Percentiles rank a stretch among this genome's conserved stretches.
Conservation (phyloP, 2,329 filamentous ascomycete genomes). For the Fusarium annulatum region DNA sequence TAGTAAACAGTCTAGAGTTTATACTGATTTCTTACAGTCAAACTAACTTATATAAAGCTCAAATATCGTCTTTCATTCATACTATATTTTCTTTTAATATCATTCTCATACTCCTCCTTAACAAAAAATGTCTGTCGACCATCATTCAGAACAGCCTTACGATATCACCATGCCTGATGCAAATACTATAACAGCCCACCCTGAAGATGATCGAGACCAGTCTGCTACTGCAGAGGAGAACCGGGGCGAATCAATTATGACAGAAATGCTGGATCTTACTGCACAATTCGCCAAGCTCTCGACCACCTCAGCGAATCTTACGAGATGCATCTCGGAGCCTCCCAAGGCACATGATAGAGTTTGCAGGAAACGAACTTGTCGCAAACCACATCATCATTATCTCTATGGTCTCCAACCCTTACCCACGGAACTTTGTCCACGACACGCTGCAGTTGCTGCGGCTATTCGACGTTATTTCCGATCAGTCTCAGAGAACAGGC, state of each 20-base stretch:
- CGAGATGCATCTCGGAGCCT: fast-evolving
- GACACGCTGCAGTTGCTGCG: no score
- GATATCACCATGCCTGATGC: background rate
- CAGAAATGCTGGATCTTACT: background rate
- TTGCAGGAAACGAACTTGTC: background rate
- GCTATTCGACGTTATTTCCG: background rate
- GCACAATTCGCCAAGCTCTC: background rate
- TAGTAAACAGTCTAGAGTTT: background rate
- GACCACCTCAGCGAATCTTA: background rate
- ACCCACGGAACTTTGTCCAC: background rate
- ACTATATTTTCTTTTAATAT: no score
- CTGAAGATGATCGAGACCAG: background rate
- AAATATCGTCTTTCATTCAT: background rate
- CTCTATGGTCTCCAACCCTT: background rate
- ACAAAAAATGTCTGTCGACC: background rate
- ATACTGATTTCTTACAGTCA: background rate
- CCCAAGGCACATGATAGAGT: fast-evolving
- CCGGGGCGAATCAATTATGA: fast-evolving
- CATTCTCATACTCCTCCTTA: no score
- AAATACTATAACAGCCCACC: fast-evolving
- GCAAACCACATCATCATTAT: background rate
- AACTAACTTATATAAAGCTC: background rate
- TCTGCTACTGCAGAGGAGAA: fast-evolving
- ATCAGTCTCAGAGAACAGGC: background rate
- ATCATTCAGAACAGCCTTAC: no score